Evolutionary conservation across 2,329 filamentous ascomycete species (phyloP), one percentile per base, ranked within the genome.

Genomic region (Leptographium flavum): DNA sequence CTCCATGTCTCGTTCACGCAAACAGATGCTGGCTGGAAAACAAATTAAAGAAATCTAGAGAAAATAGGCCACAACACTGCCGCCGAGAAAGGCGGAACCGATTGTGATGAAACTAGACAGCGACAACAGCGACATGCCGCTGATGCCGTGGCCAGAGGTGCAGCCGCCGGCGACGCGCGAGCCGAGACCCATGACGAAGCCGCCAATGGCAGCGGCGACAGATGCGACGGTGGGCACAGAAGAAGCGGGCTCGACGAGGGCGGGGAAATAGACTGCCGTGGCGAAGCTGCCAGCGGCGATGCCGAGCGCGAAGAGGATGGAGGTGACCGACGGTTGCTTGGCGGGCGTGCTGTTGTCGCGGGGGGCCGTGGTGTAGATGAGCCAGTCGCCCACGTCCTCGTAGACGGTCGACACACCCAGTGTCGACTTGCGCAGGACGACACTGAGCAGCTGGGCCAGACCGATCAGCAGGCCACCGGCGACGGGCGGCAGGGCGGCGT

Each of bases 81-180:
- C 78, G 0, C 67, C 67, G 1, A 56, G 68, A 62, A 83, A 81
- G 52, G 76, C 70, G 5, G 68, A 62, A 3, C 59, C 69, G 22
- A 81, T 74, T 0, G 75, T 79, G 13, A 83, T 57, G 45, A 81
- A 65, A 54, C 79, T 83, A 10, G 77, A 73, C 4, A 72, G 60
- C 0, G 73, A 77, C 42, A 83, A 62, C 48, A 78, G 62, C n/a
- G 74, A 72, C 55, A 83, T 68, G 0, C 80, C 80, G 47, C 74
- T 81, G 50, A 84, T 76, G 0, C 80, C 80, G 56, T 84, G 80
- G 0, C 80, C 79, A 5, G 75, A 79, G 0, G 79, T 81, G 51
- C 80, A 84, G 0, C 80, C 80, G 2, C 77, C 78, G 0, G 74
- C 79, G 45, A 82, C 55, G 41, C 78, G 69, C 1, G 76, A 67